A percentile compares a stretch with the other conserved stretches of the same genome.
phyloP scores from a whole-genome alignment of 495 filamentous ascomycete species.

The Xylaria palmicola region DNA sequence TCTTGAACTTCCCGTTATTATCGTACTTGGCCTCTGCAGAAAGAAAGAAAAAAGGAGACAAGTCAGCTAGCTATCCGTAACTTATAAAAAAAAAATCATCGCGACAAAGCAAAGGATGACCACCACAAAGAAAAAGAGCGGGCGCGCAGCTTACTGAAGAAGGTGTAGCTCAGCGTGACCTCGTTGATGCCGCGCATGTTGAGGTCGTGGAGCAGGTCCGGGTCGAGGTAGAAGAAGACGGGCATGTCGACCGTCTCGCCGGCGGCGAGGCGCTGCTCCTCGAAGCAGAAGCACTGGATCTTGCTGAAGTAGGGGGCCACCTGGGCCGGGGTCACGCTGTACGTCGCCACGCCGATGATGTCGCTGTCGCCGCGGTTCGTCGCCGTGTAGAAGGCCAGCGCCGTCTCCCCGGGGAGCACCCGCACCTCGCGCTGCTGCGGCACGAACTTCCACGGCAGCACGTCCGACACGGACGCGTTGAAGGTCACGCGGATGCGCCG shows the following conservation, averaged over 20 bases:
- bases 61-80: slow-evolving; percentile 21
- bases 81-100: no score
- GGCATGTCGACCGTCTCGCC: slow-evolving; percentile 99
- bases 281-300: slow-evolving; percentile 99
- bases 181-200: slow-evolving; percentile 93
- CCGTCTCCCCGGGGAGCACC: slow-evolving; percentile 93
- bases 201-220: slow-evolving; percentile 87
- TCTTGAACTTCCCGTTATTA: slow-evolving; percentile 62
- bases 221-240: slow-evolving; percentile 99
- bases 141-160: slow-evolving; percentile 78
- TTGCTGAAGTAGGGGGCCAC: slow-evolving; percentile 98
- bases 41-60: not conserved
- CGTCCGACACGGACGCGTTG: slow-evolving; percentile 89
- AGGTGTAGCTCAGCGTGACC: slow-evolving; percentile 94
- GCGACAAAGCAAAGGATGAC: not conserved
- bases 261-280: slow-evolving; percentile 87
- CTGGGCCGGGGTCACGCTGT: slow-evolving; percentile 93
- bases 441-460: slow-evolving; percentile 94
- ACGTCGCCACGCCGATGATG: slow-evolving; percentile 97
- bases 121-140: not conserved
- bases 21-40: slow-evolving; percentile 78
- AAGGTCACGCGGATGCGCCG: slow-evolving; percentile 94
- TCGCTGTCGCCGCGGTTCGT: slow-evolving; percentile 85
- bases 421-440: slow-evolving; percentile 97
- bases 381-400: slow-evolving; percentile 95